A percentile compares a stretch with the other conserved stretches of the same genome.
Evolutionary conservation across 176 grass and related monocot species (phyloP).

Genomic region (Areca catechu): DNA sequence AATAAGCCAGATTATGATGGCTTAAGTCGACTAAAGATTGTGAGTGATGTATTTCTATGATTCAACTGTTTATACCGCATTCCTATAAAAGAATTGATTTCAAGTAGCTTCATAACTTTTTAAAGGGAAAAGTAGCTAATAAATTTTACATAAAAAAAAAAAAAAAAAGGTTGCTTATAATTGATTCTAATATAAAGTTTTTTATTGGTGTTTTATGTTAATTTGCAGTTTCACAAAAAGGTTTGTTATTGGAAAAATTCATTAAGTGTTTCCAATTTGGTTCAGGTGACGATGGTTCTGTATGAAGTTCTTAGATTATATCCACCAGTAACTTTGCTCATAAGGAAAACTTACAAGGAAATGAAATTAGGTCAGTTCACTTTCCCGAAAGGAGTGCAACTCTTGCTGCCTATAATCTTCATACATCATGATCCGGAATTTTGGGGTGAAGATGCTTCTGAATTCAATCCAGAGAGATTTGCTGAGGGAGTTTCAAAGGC

Average conservation of each 20-base stretch:
- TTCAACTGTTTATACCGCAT: too few relatives aligned
- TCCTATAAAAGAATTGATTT: too few relatives aligned
- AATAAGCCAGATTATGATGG: conserved; percentile 33
- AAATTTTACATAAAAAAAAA: too few relatives aligned
- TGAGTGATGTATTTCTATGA: conserved; percentile 10
- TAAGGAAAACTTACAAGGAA: neutral
- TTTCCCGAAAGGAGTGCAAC: neutral
- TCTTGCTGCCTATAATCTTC: neutral
- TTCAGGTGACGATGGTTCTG: conserved; percentile 12
- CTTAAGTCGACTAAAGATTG: conserved; percentile 44
- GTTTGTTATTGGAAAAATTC: too few relatives aligned
- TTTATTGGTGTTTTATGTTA: too few relatives aligned
- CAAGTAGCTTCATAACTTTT: too few relatives aligned
- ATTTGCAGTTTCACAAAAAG: too few relatives aligned
- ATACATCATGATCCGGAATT: conserved; percentile 10
- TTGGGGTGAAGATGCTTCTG: conserved; percentile 3
- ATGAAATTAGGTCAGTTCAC: neutral
- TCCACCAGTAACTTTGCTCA: neutral
- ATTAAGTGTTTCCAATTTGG: neutral
- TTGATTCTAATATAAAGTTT: too few relatives aligned
- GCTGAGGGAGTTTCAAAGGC: conserved; percentile 4
- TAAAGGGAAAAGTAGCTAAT: too few relatives aligned
- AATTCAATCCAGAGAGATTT: conserved; percentile 11
- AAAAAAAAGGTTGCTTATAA: too few relatives aligned
- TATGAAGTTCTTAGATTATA: conserved; percentile 16